phyloP scores from a whole-genome alignment of 768 basidiomycete species.

The Pleurotus cornucopiae region DNA sequence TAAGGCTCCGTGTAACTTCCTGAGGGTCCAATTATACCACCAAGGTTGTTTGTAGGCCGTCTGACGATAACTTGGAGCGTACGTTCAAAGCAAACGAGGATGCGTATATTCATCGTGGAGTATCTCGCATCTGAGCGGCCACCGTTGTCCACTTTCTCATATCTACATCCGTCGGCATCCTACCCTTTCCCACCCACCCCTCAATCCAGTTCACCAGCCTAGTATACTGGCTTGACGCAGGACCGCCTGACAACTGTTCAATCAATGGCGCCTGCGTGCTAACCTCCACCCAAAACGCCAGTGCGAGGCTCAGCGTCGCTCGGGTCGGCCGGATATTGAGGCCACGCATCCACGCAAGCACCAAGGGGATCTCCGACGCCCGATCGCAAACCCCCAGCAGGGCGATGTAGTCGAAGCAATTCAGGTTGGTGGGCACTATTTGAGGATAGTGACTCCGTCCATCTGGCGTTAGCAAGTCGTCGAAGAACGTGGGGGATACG shows the following conservation, averaged over 20 bases:
- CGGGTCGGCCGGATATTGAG: slow-evolving; percentile 48
- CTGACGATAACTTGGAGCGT: too few species aligned
- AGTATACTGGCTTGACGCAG: slow-evolving; percentile 35
- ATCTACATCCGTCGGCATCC: slow-evolving; percentile 35
- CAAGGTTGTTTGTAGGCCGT: too few species aligned
- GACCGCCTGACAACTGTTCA: slow-evolving; percentile 36
- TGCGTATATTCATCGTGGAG: neutral
- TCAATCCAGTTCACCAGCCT: slow-evolving; percentile 47
- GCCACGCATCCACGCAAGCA: slow-evolving; percentile 71
- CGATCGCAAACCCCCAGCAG: slow-evolving; percentile 50
- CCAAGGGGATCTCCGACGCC: slow-evolving; percentile 58
- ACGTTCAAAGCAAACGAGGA: too few species aligned
- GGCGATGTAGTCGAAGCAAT: slow-evolving; percentile 56
- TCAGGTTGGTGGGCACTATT: slow-evolving; percentile 41
- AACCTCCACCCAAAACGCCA: slow-evolving; percentile 74
- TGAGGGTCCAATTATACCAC: too few species aligned
- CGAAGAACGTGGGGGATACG: neutral
- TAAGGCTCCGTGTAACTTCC: too few species aligned
- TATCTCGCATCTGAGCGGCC: slow-evolving; percentile 27
- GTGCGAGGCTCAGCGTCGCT: slow-evolving; percentile 52
- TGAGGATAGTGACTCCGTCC: slow-evolving; percentile 17
- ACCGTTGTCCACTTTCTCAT: slow-evolving; percentile 29
- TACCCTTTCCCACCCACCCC: slow-evolving; percentile 51
- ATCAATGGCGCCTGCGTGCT: slow-evolving; percentile 57
- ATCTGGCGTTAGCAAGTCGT: neutral